Evolutionary conservation across 2,329 filamentous ascomycete species (phyloP), one percentile per base, ranked within the genome.

Genomic region (Coleophoma eucalyptorum): DNA sequence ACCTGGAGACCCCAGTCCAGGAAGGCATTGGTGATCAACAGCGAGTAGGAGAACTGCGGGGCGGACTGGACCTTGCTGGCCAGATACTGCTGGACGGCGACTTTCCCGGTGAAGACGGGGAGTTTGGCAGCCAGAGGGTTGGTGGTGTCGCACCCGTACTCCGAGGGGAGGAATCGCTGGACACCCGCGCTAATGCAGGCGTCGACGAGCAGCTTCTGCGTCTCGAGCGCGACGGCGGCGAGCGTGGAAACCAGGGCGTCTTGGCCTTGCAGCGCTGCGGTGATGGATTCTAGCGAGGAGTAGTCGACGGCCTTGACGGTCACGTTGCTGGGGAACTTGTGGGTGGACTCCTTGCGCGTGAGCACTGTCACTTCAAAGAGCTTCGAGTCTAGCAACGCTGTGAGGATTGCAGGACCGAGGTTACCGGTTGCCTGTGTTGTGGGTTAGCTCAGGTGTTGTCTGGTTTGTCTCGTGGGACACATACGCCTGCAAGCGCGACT

Each of bases 101-200:
- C 44, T 63, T 87, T 87, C 53, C 65, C 64, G 2, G 62, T 64
- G 51, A 81, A 83, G 1, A 82, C 60, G 1, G 80, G 75, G 1
- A 86, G 71, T 2, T 65, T 46, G 49, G 69, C 55, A 43, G 65
- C 57, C 48, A 64, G 63, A 62, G 69, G 37, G 56, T 66, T 52
- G 58, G 71, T 60, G 68, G 72, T 59, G 62, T 72, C 62, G 7
- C 65, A 65, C 18, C 69, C 70, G 37, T 78, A 86, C 50, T 86
- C 81, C 2, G 78, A 78, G 1, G 82, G 81, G 26, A 86, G 68
- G 67, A 84, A 83, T n/a, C 80, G 74, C 57, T 79, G 73, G 6
- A 86, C 80, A 7, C 79, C 78, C 0, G 80, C 81, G 6, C 74
- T 74, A 42, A 80, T 72, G 13, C 80, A 74, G 1, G 81, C 83